These are phyloP conservation scores for Xylariaceae sp. DNA, from an alignment of 2,329 filamentous ascomycete species.

Conservation along the genomic window DNA sequence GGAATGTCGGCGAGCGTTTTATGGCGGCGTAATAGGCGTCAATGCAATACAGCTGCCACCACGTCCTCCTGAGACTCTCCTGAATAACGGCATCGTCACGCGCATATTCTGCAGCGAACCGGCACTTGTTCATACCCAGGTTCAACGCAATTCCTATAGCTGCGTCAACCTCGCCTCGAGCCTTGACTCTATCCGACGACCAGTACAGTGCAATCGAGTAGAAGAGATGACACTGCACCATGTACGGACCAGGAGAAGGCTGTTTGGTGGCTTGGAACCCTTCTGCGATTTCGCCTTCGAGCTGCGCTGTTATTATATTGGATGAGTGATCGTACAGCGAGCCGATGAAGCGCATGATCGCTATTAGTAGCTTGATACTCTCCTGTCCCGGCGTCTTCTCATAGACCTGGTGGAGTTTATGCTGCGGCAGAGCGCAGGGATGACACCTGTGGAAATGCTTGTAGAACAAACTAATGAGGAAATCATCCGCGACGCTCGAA, in stretches of 20 bases:
- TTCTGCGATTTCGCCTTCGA: slow-evolving; percentile 13
- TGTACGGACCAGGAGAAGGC: slow-evolving; percentile 13
- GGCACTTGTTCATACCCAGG: slow-evolving; percentile 14
- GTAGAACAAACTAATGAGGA: slow-evolving; percentile 18
- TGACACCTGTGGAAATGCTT: slow-evolving; percentile 20
- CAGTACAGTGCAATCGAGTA: slow-evolving; percentile 19
- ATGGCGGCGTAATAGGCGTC: slow-evolving; percentile 23
- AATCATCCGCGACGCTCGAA: slow-evolving; percentile 12
- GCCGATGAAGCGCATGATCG: slow-evolving; percentile 18
- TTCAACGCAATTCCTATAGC: slow-evolving; percentile 15
- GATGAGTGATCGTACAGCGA: slow-evolving; percentile 14
- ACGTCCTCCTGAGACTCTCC: slow-evolving; percentile 17
- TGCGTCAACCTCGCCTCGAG: slow-evolving; percentile 16
- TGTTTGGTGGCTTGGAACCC: slow-evolving; percentile 7
- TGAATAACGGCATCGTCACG: slow-evolving; percentile 10
- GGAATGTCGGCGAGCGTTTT: slow-evolving; percentile 12
- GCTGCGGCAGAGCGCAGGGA: slow-evolving; percentile 15
- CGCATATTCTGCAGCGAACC: slow-evolving; percentile 13
- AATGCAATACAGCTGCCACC: slow-evolving; percentile 19
- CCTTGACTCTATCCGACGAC: slow-evolving; percentile 10
- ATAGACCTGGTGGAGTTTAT: slow-evolving; percentile 10
- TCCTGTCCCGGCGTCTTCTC: slow-evolving; percentile 1
- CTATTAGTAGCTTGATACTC: slow-evolving; percentile 12
- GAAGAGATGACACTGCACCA: slow-evolving; percentile 18
- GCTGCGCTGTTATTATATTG: slow-evolving; percentile 7